Base-by-base conservation (phyloP, 1,284 basidiomycete species). In the Ustilago loliicola region DNA sequence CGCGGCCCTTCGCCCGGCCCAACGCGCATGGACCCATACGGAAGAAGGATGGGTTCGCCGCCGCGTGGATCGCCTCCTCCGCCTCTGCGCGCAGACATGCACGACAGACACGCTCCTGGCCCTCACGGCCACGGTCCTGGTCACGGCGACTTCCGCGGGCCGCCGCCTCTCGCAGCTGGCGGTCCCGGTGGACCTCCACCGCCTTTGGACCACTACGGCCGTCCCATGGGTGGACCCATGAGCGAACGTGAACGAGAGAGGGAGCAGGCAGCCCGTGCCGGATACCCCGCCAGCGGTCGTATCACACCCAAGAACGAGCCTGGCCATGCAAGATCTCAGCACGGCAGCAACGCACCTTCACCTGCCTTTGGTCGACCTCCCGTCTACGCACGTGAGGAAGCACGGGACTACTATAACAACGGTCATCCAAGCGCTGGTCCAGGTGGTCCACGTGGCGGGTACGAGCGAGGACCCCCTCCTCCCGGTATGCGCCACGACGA, bases 311-410 rank as follows among this genome's bases (percentile, higher is more conserved):
- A 79, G 61, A 69, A 79, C 52, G 76, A 79, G 34, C 40, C 55
- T 27, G 68, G 59, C 32, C 75, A 75, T 42, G 62, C 76, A 36
- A 61, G 76, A 10, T 79, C 76, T 21, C 72, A 74, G 55, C 76
- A 79, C 52, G 76, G 76, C 48, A 79, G 76, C 76, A 72, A 79
- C 21, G 76, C 76, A 21, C 64, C 76, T 34, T 79, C 76, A 54
- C 76, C 76, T 10, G 76, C 76, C 3, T 79, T 74, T 29, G 68
- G 65, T 36, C 61, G 76, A 23, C 72, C 76, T 55, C 68, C 71
- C 9, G 76, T 71, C 21, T 79, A 79, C 59, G 72, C 51, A 38
- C 71, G 76, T 11, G 76, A 79, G 11, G 76, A 79, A 15, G 53
- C 32, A 6, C 64, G 76, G 11, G 76, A 78, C 17, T 71, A 78